phyloP scores from a whole-genome alignment of 805 yeast genomes.

The Schizosaccharomyces japonicus region DNA sequence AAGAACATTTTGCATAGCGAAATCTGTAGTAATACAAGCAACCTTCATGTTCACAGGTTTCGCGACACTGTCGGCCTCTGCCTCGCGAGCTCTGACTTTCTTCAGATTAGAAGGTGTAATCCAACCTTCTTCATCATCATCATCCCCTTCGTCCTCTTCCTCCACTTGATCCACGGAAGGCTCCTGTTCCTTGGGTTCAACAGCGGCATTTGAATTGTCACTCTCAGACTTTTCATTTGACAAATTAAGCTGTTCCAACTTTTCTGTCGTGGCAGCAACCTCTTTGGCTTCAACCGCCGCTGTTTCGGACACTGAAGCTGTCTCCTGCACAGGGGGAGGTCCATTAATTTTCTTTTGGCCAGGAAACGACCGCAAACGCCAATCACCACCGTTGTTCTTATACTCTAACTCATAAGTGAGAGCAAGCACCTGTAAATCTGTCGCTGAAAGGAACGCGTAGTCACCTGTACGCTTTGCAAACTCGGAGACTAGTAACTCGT shows the following conservation, averaged over 20 bases:
- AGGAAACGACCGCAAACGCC: slow-evolving; percentile 48
- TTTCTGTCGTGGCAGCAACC: slow-evolving; percentile 6
- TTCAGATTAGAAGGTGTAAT: slow-evolving; percentile 68
- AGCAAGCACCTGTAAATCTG: slow-evolving; percentile 84
- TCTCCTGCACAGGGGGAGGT: neutral
- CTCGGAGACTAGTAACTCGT: neutral
- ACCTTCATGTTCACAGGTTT: slow-evolving; percentile 30
- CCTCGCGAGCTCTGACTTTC: slow-evolving; percentile 38
- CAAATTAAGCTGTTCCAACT: slow-evolving; percentile 6
- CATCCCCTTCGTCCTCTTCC: slow-evolving; percentile 26
- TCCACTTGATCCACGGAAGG: neutral
- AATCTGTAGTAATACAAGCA: slow-evolving; percentile 85
- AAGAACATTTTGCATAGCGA: slow-evolving; percentile 88
- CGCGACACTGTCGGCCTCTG: slow-evolving; percentile 10
- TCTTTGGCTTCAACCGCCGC: slow-evolving; percentile 1
- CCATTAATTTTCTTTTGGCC: slow-evolving; percentile 21
- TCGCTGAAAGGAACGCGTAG: slow-evolving; percentile 58
- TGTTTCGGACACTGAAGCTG: slow-evolving; percentile 1
- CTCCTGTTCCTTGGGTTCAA: slow-evolving; percentile 6
- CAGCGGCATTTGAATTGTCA: slow-evolving; percentile 6
- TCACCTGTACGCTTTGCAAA: slow-evolving; percentile 86
- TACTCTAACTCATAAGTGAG: slow-evolving; percentile 68
- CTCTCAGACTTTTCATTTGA: neutral
- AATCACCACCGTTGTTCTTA: slow-evolving; percentile 43
- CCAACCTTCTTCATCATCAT: slow-evolving; percentile 75